Evolutionary conservation across 495 filamentous ascomycete species (phyloP).

Genomic region (Penicillium herquei): DNA sequence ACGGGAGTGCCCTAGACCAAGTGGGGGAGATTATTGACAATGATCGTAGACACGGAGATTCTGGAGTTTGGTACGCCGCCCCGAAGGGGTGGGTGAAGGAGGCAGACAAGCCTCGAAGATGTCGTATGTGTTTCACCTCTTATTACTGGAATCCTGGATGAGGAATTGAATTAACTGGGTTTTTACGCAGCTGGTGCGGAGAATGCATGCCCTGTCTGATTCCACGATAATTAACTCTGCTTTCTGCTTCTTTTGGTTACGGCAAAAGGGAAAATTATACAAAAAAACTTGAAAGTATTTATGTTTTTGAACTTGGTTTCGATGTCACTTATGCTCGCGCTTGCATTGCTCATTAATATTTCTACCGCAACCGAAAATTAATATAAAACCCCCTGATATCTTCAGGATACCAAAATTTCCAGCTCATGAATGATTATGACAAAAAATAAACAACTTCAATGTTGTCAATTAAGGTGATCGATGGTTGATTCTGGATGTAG

Average conservation of each 20-base stretch:
- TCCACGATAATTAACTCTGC: background rate
- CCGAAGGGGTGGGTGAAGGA: conserved; percentile 14
- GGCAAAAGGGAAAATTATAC: background rate
- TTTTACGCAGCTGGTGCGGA: conserved; percentile 1
- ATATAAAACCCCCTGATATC: background rate
- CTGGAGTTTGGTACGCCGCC: conserved; percentile 11
- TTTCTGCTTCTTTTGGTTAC: background rate
- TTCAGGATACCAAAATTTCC: background rate
- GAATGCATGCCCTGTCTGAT: conserved; percentile 1
- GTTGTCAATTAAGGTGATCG: no score
- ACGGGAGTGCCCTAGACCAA: background rate
- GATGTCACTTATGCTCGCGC: background rate
- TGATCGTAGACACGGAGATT: conserved; percentile 3
- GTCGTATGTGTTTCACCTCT: conserved; percentile 2
- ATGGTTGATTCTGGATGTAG: no score
- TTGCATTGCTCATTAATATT: background rate
- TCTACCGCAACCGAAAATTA: background rate
- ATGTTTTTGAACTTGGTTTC: background rate
- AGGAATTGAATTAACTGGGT: background rate
- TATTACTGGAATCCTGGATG: background rate
- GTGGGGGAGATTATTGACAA: background rate
- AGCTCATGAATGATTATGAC: background rate
- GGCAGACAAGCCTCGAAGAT: conserved; percentile 7
- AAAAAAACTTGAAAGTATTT: background rate
- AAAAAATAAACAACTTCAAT: no score